These are phyloP conservation scores for Cladosporium velox DNA, from an alignment of 2,329 filamentous ascomycete genomes.

Conservation along the genomic window DNA sequence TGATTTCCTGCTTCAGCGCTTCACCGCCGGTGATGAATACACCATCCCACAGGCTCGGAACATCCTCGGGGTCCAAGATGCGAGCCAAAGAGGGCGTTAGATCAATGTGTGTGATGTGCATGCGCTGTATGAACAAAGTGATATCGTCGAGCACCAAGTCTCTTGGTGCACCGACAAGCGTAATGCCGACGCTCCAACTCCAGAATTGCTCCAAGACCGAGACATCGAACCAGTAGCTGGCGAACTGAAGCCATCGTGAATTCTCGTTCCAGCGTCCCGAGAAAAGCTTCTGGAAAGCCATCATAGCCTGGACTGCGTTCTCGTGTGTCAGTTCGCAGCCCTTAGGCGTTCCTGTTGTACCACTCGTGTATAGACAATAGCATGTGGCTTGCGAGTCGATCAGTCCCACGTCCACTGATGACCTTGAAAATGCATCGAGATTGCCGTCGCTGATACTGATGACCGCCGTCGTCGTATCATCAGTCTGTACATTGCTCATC, in stretches of 20 bases:
- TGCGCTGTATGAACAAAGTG: conserved; percentile 66
- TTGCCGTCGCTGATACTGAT: conserved; percentile 24
- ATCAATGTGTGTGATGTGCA: conserved; percentile 86
- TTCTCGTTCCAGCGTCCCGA: conserved; percentile 68
- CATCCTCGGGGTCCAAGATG: conserved; percentile 74
- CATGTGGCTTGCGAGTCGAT: conserved; percentile 60
- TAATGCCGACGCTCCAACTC: conserved; percentile 90
- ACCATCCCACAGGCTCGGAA: conserved; percentile 75
- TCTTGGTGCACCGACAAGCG: conserved; percentile 76
- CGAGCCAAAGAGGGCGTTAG: conserved; percentile 85
- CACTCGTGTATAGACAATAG: conserved; percentile 86
- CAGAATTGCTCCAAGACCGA: conserved; percentile 92
- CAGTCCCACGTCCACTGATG: conserved; percentile 40
- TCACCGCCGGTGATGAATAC: conserved; percentile 95
- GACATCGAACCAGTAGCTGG: conserved; percentile 92
- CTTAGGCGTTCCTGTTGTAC: conserved; percentile 83
- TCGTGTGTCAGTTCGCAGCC: conserved; percentile 87
- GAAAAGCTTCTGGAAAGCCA: conserved; percentile 81
- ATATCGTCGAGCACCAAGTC: conserved; percentile 87
- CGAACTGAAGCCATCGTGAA: conserved; percentile 89
- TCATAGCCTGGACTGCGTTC: conserved; percentile 86
- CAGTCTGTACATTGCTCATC: conserved; percentile 40
- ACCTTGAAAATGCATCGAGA: conserved; percentile 26
- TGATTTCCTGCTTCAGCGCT: conserved; percentile 81
- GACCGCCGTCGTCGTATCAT: conserved; percentile 21